Percentiles rank a stretch among this genome's conserved stretches.
These are phyloP conservation scores for Mycosphaerella arachidis DNA, from an alignment of 2,329 filamentous ascomycete genomes.

Conservation along the genomic window DNA sequence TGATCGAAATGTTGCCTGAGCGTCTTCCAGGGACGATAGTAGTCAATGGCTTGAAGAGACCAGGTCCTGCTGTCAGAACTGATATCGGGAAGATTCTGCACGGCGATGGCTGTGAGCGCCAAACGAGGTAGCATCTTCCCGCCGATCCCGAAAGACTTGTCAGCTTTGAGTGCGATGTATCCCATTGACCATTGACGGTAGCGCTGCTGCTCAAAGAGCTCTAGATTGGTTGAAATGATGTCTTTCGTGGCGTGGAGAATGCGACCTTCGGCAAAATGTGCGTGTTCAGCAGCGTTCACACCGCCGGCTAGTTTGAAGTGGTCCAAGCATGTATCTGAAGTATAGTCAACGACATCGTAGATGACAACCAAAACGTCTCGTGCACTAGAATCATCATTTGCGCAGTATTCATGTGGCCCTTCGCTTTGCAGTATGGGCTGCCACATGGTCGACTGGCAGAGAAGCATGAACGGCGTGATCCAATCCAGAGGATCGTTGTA, in stretches of 20 bases:
- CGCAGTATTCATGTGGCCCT: neutral
- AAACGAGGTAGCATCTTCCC: neutral
- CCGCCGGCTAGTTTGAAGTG: neutral
- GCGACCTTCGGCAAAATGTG: neutral
- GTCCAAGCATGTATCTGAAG: neutral
- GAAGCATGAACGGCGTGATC: neutral
- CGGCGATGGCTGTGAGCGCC: neutral
- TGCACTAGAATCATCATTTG: no score
- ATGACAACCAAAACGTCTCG: no score
- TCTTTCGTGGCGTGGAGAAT: neutral
- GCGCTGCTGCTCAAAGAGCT: neutral
- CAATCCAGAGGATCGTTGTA: conserved; percentile 12
- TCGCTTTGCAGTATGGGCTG: neutral
- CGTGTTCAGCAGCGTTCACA: neutral
- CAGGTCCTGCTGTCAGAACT: neutral
- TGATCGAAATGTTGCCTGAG: neutral
- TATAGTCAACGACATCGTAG: neutral
- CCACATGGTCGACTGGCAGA: neutral
- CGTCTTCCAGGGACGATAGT: neutral
- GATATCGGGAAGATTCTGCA: neutral
- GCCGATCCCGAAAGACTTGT: neutral
- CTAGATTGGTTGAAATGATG: neutral
- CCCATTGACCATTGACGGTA: neutral
- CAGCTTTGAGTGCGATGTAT: neutral
- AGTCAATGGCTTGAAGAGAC: neutral